These are phyloP conservation scores for Gynochthodes officinalis DNA, from an alignment of 257 asterid genomes.

Conservation along the genomic window DNA sequence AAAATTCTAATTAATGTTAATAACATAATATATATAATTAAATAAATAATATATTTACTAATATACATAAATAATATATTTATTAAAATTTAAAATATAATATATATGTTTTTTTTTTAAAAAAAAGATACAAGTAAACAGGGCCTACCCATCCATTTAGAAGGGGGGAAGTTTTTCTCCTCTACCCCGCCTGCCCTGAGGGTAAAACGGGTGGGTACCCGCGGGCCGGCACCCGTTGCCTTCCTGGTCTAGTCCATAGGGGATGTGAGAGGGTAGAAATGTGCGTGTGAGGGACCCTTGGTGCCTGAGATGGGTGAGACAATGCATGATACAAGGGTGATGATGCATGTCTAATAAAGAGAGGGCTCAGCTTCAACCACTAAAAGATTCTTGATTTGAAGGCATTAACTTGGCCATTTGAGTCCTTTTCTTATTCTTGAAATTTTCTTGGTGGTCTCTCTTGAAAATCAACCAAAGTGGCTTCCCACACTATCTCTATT, in stretches of 20 bases:
- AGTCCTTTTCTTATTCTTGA: not conserved
- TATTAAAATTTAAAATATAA: no score
- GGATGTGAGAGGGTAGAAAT: conserved; percentile 4
- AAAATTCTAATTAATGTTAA: no score
- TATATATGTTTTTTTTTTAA: no score
- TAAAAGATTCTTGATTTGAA: conserved; percentile 38
- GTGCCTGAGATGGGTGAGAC: conserved; percentile 55
- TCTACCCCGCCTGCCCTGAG: no score
- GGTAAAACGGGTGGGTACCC: no score
- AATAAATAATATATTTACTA: no score
- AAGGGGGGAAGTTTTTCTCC: no score
- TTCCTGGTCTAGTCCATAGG: not conserved
- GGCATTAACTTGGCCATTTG: conserved; percentile 29
- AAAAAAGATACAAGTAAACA: no score
- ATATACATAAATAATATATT: no score
- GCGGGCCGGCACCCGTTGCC: no score
- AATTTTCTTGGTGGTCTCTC: not conserved
- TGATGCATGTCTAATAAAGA: conserved; percentile 88
- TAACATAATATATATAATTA: no score
- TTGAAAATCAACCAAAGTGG: conserved; percentile 45
- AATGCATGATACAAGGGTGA: conserved; percentile 77
- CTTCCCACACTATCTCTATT: conserved; percentile 28
- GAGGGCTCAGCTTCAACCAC: conserved; percentile 61
- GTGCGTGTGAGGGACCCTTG: conserved; percentile 33
- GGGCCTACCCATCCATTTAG: no score